Evolutionary conservation across 805 yeast genomes (phyloP).

Genomic region (Candida vartiovaarae): DNA sequence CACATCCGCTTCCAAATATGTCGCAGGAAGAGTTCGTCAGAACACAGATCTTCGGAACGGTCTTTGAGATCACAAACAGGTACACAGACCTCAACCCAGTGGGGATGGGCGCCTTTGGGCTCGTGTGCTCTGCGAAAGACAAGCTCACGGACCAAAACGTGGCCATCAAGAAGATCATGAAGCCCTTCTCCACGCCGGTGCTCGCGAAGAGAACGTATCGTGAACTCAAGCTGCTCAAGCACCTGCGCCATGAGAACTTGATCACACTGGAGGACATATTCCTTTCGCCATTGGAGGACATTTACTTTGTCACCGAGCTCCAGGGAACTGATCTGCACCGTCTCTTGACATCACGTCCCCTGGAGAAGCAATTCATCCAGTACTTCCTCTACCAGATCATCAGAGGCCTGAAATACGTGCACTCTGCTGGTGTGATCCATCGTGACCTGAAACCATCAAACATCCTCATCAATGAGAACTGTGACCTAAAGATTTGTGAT

Average conservation of each 20-base stretch:
- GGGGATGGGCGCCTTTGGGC: constrained; percentile 99
- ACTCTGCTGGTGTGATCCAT: constrained; percentile 88
- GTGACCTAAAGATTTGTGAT: constrained; percentile 87
- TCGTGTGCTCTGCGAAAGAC: constrained; percentile 95
- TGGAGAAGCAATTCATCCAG: constrained; percentile 94
- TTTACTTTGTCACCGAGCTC: constrained; percentile 90
- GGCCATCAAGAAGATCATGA: constrained; percentile 96
- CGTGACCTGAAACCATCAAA: constrained; percentile 84
- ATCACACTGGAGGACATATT: constrained; percentile 91
- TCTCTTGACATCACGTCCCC: constrained; percentile 82
- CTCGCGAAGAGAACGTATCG: constrained; percentile 95
- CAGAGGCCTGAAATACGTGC: constrained; percentile 84
- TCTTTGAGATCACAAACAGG: constrained; percentile 84
- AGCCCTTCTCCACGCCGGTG: constrained; percentile 91
- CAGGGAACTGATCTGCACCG: constrained; percentile 96
- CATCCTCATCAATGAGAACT: constrained; percentile 79
- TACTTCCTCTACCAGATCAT: constrained; percentile 92
- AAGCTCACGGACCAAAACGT: constrained; percentile 86
- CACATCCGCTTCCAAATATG: not conserved
- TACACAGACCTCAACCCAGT: constrained; percentile 93
- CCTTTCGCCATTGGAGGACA: constrained; percentile 90
- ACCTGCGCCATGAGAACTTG: constrained; percentile 88
- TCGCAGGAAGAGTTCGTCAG: constrained; percentile 26
- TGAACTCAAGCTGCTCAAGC: constrained; percentile 88
- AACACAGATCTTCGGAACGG: constrained; percentile 92